Evolutionary conservation across 305 asterid genomes (phyloP).

Genomic region (Fraxinus sp.): DNA sequence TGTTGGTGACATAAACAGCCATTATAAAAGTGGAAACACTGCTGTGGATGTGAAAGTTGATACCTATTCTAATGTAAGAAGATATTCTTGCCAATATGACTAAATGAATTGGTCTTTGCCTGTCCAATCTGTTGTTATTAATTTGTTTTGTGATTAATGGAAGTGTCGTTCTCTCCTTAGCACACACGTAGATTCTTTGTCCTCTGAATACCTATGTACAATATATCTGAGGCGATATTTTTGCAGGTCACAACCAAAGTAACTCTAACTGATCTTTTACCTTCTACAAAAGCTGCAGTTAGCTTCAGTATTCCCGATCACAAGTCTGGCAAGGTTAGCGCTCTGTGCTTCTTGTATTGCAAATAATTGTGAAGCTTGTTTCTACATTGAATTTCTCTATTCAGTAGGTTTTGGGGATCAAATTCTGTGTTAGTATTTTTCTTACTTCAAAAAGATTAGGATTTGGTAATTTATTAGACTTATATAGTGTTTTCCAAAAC

Average conservation of each 20-base stretch:
- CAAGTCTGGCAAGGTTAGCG: constrained; percentile 79
- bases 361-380: background rate
- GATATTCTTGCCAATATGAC: background rate
- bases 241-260: constrained; percentile 71
- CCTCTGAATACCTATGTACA: background rate
- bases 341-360: constrained; percentile 15
- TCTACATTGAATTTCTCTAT: background rate
- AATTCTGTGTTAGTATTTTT: background rate
- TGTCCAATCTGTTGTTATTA: background rate
- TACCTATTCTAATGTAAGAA: constrained; percentile 72
- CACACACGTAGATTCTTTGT: background rate
- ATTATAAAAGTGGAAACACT: constrained; percentile 61
- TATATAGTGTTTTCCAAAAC: background rate
- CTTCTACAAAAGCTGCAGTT: constrained; percentile 67
- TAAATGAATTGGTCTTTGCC: background rate
- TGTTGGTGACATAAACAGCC: constrained; percentile 74
- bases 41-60: constrained; percentile 76
- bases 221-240: constrained; percentile 7
- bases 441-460: background rate
- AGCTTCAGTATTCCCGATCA: constrained; percentile 80
- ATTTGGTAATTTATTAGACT: background rate
- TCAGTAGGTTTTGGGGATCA: background rate
- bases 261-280: constrained; percentile 46
- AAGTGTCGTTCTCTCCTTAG: background rate
- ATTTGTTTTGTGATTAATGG: background rate